Percentiles rank a stretch among this genome's conserved stretches.
These are phyloP conservation scores for Thyridium curvatum DNA, from an alignment of 2,329 filamentous ascomycete species.

Conservation along the genomic window DNA sequence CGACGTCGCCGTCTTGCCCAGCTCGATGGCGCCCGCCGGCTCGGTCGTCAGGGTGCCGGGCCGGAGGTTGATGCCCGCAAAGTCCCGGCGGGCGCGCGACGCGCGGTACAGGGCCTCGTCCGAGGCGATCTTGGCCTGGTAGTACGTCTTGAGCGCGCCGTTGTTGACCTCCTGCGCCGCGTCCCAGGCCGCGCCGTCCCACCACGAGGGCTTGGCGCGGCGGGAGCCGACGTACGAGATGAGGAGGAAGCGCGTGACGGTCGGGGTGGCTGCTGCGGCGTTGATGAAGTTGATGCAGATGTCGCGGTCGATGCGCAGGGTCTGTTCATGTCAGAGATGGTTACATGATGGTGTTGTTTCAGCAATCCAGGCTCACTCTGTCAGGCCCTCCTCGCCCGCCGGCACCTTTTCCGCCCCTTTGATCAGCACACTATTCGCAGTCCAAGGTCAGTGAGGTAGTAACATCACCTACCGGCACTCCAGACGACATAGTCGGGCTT, in stretches of 20 bases:
- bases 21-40: constrained; percentile 37
- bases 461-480: constrained; percentile 49
- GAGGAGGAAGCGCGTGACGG: constrained; percentile 56
- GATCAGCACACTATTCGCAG: too few species aligned
- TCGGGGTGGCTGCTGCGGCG: constrained; percentile 46
- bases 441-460: too few species aligned
- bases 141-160: constrained; percentile 44
- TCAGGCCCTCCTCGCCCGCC: not conserved
- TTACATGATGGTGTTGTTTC: not conserved
- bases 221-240: constrained; percentile 56
- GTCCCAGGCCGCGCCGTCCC: constrained; percentile 43
- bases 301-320: constrained; percentile 54
- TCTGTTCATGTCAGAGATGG: constrained; percentile 27
- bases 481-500: constrained; percentile 62
- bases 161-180: constrained; percentile 28
- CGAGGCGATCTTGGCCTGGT: constrained; percentile 53
- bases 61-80: constrained; percentile 47
- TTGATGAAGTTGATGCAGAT: constrained; percentile 58
- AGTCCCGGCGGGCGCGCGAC: constrained; percentile 24
- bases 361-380: not conserved
- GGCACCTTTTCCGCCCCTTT: not conserved
- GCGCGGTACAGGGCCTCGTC: constrained; percentile 50
- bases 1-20: constrained; percentile 36
- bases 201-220: constrained; percentile 46
- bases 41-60: constrained; percentile 43